These are phyloP conservation scores for Termitomyces sp. DNA, from an alignment of 768 basidiomycete genomes.

Conservation along the genomic window DNA sequence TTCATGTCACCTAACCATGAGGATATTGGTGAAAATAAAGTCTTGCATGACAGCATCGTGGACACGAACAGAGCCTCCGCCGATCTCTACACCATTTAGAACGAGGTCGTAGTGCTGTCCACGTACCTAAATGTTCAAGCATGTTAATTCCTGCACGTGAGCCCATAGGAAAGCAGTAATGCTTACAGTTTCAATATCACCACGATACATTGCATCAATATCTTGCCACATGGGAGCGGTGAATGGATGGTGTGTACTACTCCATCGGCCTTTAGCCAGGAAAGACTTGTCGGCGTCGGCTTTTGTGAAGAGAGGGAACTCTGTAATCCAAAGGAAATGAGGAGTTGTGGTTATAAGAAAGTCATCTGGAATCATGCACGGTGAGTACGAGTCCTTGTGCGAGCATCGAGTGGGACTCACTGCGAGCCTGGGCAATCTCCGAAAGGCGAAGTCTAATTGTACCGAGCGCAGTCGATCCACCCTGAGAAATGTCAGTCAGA, in stretches of 20 bases:
- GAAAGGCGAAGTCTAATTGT: conserved; percentile 59
- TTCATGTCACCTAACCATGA: conserved; percentile 52
- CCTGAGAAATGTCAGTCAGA: conserved; percentile 38
- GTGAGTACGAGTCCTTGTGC: conserved; percentile 1
- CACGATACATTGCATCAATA: conserved; percentile 66
- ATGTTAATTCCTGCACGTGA: neutral
- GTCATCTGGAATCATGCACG: conserved; percentile 38
- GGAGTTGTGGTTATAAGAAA: conserved; percentile 50
- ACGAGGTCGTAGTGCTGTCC: conserved; percentile 98
- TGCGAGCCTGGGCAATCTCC: conserved; percentile 58
- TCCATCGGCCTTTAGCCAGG: conserved; percentile 83
- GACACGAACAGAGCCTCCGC: conserved; percentile 89
- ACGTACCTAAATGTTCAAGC: conserved; percentile 50
- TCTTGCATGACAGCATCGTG: conserved; percentile 89
- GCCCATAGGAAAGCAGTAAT: conserved; percentile 2
- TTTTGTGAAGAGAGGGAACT: conserved; percentile 88
- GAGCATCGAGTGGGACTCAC: conserved; percentile 30
- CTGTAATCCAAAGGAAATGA: conserved; percentile 93
- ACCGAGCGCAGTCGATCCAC: conserved; percentile 82
- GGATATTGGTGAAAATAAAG: conserved; percentile 65
- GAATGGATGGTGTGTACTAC: conserved; percentile 92
- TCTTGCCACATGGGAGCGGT: conserved; percentile 95
- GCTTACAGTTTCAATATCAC: conserved; percentile 53
- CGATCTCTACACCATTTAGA: conserved; percentile 89
- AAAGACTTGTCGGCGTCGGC: conserved; percentile 86